These are phyloP conservation scores for Nakazawaea populi DNA, from an alignment of 805 yeast species.

Conservation along the genomic window DNA sequence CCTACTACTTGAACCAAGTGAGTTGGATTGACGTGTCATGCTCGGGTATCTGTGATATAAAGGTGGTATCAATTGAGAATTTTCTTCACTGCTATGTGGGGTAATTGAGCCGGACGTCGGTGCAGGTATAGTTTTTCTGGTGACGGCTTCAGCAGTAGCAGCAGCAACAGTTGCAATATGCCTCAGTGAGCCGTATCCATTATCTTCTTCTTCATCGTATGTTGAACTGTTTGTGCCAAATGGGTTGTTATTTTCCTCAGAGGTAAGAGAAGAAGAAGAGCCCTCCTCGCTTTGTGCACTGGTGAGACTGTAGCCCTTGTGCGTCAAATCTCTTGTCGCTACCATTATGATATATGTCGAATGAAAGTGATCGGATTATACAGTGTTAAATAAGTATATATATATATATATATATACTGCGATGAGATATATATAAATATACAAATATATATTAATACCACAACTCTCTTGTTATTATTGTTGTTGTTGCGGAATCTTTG, in stretches of 20 bases:
- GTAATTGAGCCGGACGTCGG: neutral
- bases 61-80: conserved; percentile 32
- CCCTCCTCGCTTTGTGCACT: neutral
- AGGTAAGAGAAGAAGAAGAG: neutral
- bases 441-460: no score
- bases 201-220: no score
- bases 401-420: no score
- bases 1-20: conserved; percentile 21
- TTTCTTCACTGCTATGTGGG: neutral
- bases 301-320: conserved; percentile 1
- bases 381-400: no score
- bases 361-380: no score
- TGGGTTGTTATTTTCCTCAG: neutral
- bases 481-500: no score
- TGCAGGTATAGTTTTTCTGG: neutral
- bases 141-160: neutral
- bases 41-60: conserved; percentile 68
- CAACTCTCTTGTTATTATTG: no score
- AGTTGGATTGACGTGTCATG: conserved; percentile 39
- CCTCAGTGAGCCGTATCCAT: no score
- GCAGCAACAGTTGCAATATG: no score
- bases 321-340: conserved; percentile 1
- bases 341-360: neutral
- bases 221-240: neutral
- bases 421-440: no score